A percentile compares a stretch with the other conserved stretches of the same genome.
Evolutionary conservation across 116 monocot genomes (phyloP).

Genomic region (Dioscorea cayenensis): DNA sequence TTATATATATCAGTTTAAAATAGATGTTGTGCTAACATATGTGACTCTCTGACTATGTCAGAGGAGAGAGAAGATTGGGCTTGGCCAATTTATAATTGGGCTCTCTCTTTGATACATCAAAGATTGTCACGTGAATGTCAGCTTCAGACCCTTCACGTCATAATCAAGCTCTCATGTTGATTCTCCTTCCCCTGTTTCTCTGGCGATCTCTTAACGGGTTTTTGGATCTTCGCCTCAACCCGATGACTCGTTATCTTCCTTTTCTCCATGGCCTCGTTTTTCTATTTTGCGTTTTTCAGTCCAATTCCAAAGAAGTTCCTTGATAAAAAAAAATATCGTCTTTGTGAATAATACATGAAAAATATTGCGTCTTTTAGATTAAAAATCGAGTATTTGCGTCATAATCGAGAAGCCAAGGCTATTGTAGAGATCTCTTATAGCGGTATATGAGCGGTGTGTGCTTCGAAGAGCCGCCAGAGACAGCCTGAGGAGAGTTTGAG

Average conservation of each 20-base stretch:
- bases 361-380: not conserved
- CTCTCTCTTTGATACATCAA: too few species aligned
- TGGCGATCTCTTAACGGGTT: not conserved
- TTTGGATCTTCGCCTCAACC: not conserved
- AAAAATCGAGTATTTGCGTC: not conserved
- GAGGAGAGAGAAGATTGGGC: too few species aligned
- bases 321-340: not conserved
- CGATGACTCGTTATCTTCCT: not conserved
- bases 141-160: too few species aligned
- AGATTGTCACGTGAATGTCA: too few species aligned
- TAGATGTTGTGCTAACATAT: too few species aligned
- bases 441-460: conserved; percentile 12
- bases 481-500: conserved; percentile 7
- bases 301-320: not conserved
- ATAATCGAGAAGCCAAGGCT: not conserved
- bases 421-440: conserved; percentile 33
- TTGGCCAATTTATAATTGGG: too few species aligned
- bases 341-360: not conserved
- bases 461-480: conserved; percentile 5
- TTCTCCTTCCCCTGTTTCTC: not conserved
- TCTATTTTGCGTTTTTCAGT: not conserved
- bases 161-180: too few species aligned
- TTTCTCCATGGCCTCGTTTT: not conserved
- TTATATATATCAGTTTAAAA: too few species aligned
- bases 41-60: too few species aligned